phyloP scores from a whole-genome alignment of 2,329 filamentous ascomycete genomes.

The Xylariales sp. region DNA sequence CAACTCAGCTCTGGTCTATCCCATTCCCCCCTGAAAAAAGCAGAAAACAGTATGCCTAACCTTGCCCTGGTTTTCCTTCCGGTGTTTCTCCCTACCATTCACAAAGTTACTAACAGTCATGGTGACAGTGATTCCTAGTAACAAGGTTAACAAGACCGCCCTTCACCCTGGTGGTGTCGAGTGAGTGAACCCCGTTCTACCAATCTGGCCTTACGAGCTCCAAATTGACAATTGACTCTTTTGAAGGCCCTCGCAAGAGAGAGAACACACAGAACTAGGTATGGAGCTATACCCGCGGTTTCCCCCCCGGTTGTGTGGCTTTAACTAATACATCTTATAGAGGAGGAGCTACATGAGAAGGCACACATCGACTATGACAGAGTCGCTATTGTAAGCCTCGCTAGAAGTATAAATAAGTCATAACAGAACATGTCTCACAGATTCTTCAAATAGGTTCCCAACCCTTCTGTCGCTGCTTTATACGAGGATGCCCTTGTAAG shows the following conservation, averaged over 20 bases:
- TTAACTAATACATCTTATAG: slow-evolving; percentile 50
- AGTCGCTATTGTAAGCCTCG: slow-evolving; percentile 86
- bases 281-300: slow-evolving; percentile 44
- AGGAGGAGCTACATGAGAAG: slow-evolving; percentile 96
- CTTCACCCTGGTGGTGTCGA: slow-evolving; percentile 91
- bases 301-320: slow-evolving; percentile 3
- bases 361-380: slow-evolving; percentile 99
- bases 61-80: background rate
- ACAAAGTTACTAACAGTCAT: slow-evolving; percentile 38
- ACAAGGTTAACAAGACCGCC: slow-evolving; percentile 85
- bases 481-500: slow-evolving; percentile 96
- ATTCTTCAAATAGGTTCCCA: slow-evolving; percentile 71
- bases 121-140: slow-evolving; percentile 63
- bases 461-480: slow-evolving; percentile 92
- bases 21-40: slow-evolving; percentile 46
- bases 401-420: background rate
- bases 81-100: slow-evolving; percentile 6
- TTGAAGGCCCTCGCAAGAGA: slow-evolving; percentile 71
- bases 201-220: background rate
- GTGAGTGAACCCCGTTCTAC: slow-evolving; percentile 65
- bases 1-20: slow-evolving; percentile 52
- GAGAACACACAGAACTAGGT: slow-evolving; percentile 92
- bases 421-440: slow-evolving; percentile 39
- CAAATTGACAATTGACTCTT: slow-evolving; percentile 29
- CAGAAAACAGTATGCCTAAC: slow-evolving; percentile 43